A percentile compares a stretch with the other conserved stretches of the same genome.
These are phyloP conservation scores for Limtongozyma cylindracea DNA, from an alignment of 805 yeast genomes.

Conservation along the genomic window DNA sequence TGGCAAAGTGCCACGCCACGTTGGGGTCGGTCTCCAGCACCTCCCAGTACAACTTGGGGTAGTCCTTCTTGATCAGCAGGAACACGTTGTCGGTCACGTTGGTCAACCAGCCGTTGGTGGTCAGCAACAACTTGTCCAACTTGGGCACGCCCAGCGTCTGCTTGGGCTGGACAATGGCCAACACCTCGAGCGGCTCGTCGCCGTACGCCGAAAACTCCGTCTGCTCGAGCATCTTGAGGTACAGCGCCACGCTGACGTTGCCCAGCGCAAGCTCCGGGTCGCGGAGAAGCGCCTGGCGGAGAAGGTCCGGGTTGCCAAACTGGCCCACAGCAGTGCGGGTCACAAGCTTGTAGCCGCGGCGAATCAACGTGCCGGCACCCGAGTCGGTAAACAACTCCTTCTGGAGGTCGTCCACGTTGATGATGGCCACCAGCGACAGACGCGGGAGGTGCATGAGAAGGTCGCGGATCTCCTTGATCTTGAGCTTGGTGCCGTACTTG, in stretches of 20 bases:
- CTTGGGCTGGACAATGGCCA: conserved; percentile 52
- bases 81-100: conserved; percentile 91
- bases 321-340: conserved; percentile 46
- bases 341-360: conserved; percentile 84
- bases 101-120: conserved; percentile 89
- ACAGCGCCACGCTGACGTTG: conserved; percentile 52
- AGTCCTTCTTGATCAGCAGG: conserved; percentile 55
- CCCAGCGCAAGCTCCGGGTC: conserved; percentile 57
- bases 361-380: conserved; percentile 96
- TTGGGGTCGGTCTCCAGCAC: conserved; percentile 80
- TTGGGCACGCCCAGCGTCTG: conserved; percentile 6
- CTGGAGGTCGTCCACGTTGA: conserved; percentile 83
- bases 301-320: conserved; percentile 46
- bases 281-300: conserved; percentile 52
- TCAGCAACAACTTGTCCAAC: conserved; percentile 66
- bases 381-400: conserved; percentile 95
- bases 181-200: conserved; percentile 87
- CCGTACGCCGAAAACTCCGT: conserved; percentile 55
- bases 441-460: conserved; percentile 84
- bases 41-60: conserved; percentile 57
- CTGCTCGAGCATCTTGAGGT: conserved; percentile 45
- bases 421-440: conserved; percentile 93
- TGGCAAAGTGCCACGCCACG: conserved; percentile 74
- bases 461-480: conserved; percentile 91
- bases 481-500: conserved; percentile 92